Conservation (phyloP, 805 yeast species). For the Saccharomycopsis oosterbeekiorum region DNA sequence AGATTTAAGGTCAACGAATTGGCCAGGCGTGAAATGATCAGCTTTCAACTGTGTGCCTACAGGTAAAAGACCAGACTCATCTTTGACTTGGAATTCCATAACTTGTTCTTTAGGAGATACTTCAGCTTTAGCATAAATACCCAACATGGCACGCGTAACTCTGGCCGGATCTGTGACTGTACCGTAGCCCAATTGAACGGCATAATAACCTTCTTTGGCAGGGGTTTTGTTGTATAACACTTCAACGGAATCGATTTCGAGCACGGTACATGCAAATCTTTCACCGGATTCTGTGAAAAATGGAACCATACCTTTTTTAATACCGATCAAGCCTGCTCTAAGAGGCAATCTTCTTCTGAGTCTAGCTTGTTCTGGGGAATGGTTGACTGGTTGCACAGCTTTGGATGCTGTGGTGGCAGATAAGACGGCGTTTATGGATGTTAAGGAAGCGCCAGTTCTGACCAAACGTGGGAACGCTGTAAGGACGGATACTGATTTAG, state of each 20-base stretch:
- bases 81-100: slow-evolving; percentile 72
- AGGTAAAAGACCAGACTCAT: slow-evolving; percentile 54
- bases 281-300: slow-evolving; percentile 65
- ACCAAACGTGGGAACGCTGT: slow-evolving; percentile 22
- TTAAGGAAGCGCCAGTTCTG: slow-evolving; percentile 28
- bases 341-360: slow-evolving; percentile 59
- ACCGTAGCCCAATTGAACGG: slow-evolving; percentile 84
- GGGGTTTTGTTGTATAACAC: slow-evolving; percentile 64
- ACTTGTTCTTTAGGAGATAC: slow-evolving; percentile 75
- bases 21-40: slow-evolving; percentile 76
- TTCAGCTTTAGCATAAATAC: slow-evolving; percentile 67
- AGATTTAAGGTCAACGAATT: slow-evolving; percentile 71
- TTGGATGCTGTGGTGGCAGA: not conserved
- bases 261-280: slow-evolving; percentile 72
- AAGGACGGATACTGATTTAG: not conserved
- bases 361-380: slow-evolving; percentile 61
- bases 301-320: slow-evolving; percentile 85
- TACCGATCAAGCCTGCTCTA: slow-evolving; percentile 78
- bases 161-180: slow-evolving; percentile 46
- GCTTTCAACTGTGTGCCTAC: slow-evolving; percentile 73
- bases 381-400: slow-evolving; percentile 27
- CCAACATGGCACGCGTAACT: slow-evolving; percentile 55
- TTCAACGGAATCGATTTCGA: slow-evolving; percentile 82
- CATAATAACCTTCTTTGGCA: slow-evolving; percentile 69
- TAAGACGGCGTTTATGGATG: slow-evolving; percentile 28